Conservation (phyloP, 495 filamentous ascomycete species). For the Acidomyces sp. region DNA sequence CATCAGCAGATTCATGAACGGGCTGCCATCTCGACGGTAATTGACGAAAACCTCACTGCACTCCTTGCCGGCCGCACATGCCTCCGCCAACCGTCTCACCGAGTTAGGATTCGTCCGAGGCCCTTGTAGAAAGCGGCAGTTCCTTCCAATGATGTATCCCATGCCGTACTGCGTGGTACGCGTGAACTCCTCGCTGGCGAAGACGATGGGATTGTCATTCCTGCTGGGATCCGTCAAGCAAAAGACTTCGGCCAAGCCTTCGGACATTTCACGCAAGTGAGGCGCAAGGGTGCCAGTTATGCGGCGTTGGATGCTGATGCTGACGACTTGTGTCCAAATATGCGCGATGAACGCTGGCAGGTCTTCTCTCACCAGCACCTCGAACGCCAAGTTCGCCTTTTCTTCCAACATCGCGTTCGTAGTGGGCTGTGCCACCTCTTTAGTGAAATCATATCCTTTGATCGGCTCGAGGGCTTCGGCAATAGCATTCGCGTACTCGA, state of each 20-base stretch:
- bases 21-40: constrained; percentile 53
- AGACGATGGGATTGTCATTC: constrained; percentile 63
- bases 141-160: constrained; percentile 44
- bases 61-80: constrained; percentile 43
- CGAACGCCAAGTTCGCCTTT: constrained; percentile 45
- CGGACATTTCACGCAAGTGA: constrained; percentile 44
- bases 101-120: constrained; percentile 41
- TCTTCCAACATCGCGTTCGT: constrained; percentile 43
- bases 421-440: constrained; percentile 33
- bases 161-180: constrained; percentile 51
- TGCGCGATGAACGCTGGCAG: constrained; percentile 59
- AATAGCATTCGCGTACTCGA: constrained; percentile 56
- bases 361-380: constrained; percentile 48
- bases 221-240: constrained; percentile 64
- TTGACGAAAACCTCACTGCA: constrained; percentile 57
- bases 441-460: constrained; percentile 33
- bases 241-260: constrained; percentile 64
- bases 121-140: constrained; percentile 55
- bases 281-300: constrained; percentile 44
- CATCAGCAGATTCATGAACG: constrained; percentile 59
- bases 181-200: constrained; percentile 56
- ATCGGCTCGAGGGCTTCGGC: constrained; percentile 39
- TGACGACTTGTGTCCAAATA: constrained; percentile 44
- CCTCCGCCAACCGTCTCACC: constrained; percentile 42
- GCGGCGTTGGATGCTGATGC: constrained; percentile 40